A percentile compares a stretch with the other conserved stretches of the same genome.
phyloP scores from a whole-genome alignment of 2,329 filamentous ascomycete genomes.

The Ascochyta koolunga region DNA sequence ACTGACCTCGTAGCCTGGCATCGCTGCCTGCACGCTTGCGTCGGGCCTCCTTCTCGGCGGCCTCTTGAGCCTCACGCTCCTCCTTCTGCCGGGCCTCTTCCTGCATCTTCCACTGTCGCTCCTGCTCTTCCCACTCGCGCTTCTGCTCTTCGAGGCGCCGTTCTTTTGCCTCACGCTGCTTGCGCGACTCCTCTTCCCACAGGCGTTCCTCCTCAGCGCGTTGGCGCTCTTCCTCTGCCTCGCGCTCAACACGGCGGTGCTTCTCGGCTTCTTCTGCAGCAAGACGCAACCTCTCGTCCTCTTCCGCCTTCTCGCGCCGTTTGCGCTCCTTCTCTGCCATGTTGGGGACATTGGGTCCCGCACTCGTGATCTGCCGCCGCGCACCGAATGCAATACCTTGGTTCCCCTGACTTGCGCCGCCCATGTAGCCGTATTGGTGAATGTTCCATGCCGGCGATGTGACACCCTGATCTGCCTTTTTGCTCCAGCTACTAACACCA shows the following conservation, averaged over 20 bases:
- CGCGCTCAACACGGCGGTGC: slow-evolving; percentile 55
- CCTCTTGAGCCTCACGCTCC: slow-evolving; percentile 73
- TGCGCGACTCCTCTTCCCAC: slow-evolving; percentile 70
- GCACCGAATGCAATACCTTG: slow-evolving; percentile 92
- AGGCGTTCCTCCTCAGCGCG: slow-evolving; percentile 67
- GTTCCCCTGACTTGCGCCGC: slow-evolving; percentile 93
- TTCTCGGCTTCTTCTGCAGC: slow-evolving; percentile 61
- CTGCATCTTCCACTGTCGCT: slow-evolving; percentile 76
- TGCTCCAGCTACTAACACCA: slow-evolving; percentile 89
- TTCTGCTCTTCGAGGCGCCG: slow-evolving; percentile 70
- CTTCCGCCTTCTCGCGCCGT: slow-evolving; percentile 61
- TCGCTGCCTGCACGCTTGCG: slow-evolving; percentile 67
- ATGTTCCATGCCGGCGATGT: slow-evolving; percentile 98
- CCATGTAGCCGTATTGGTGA: slow-evolving; percentile 95
- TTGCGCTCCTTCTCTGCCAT: slow-evolving; percentile 82
- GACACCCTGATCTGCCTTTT: slow-evolving; percentile 75
- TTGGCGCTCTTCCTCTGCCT: slow-evolving; percentile 68
- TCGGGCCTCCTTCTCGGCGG: slow-evolving; percentile 69
- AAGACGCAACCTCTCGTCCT: slow-evolving; percentile 58
- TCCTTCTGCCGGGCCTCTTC: slow-evolving; percentile 74
- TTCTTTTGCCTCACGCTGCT: slow-evolving; percentile 64
- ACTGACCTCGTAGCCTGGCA: slow-evolving; percentile 77
- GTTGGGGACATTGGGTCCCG: slow-evolving; percentile 78
- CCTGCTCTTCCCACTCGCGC: slow-evolving; percentile 77
- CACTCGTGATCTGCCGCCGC: slow-evolving; percentile 87